Conservation (phyloP, 768 basidiomycete species). For the Boletellus ananas region DNA sequence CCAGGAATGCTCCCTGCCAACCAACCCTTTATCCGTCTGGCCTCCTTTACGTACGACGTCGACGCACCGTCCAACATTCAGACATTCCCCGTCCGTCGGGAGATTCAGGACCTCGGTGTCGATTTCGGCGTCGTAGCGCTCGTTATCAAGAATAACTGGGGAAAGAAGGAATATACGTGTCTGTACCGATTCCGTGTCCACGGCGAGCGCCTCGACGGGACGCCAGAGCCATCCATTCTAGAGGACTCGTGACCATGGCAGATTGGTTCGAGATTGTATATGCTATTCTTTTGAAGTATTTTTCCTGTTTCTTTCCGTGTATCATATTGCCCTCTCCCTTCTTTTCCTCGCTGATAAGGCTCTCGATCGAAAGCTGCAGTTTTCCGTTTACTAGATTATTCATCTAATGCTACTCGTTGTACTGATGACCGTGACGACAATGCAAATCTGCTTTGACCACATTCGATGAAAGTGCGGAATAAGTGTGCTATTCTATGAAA, state of each 20-base stretch:
- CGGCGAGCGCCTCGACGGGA: conserved; percentile 50
- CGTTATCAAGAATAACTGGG: conserved; percentile 84
- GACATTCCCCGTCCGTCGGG: conserved; percentile 71
- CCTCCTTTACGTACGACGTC: conserved; percentile 63
- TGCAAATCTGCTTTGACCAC: conserved; percentile 1
- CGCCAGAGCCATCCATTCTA: conserved; percentile 34
- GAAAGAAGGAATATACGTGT: conserved; percentile 78
- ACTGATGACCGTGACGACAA: conserved; percentile 27
- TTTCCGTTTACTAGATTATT: conserved; percentile 8
- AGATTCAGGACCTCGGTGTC: conserved; percentile 64
- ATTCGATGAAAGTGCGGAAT: not conserved
- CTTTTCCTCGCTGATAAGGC: not conserved
- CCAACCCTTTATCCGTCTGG: conserved; percentile 59
- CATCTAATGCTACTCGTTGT: conserved; percentile 13
- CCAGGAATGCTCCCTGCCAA: conserved; percentile 46
- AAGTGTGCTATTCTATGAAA: not conserved
- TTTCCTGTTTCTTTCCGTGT: conserved; percentile 1
- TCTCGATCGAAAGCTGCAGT: conserved; percentile 3
- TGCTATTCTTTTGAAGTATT: conserved; percentile 3
- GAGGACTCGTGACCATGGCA: conserved; percentile 14
- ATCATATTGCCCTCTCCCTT: not conserved
- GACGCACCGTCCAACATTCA: conserved; percentile 58
- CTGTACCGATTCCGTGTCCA: conserved; percentile 84
- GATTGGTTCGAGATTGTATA: conserved; percentile 5
- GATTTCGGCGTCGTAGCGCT: conserved; percentile 86